Evolutionary conservation across 176 grass and related monocot genomes (phyloP), one percentile per base, ranked within the genome.

Genomic region (Musa schizocarpa): DNA sequence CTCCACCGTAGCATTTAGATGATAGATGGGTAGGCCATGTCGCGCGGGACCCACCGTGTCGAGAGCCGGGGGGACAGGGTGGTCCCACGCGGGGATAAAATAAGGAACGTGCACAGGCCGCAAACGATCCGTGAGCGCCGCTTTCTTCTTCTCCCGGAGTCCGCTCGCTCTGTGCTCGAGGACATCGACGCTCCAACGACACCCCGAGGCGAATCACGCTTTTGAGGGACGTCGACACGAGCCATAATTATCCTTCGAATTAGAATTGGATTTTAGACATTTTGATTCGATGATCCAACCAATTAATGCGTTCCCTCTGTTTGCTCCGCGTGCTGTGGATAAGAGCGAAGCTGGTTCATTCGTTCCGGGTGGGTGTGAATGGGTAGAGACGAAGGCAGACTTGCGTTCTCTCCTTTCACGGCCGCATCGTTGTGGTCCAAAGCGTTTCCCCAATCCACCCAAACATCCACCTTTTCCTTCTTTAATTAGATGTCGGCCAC

Each of bases 371-470:
- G 64, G 24, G 29, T 29, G 13, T 27, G 24, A 66, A 22, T 22
- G 2, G 26, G 3, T 13, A 2, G 10, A 13, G 64, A 34, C 1
- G 20, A 63, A 67, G 64, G 8, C 64, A 17, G 13, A 25, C 64
- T 14, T 1, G 19, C 64, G 29, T n/a, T 65, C 63, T 22, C 19
- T 57, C 55, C 34, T 43, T 0, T 43, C 34, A 43, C 34, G 34
- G 34, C 34, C 4, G 34, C 34, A 3, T 43, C 34, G 4, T 6
- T 6, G 34, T 6, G 34, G 4, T 43, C 34, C 34, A 6, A 71
- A 72, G 76, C 8, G 64, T 50, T 1, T 69, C 57, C 52, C n/a
- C 48, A 23, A 26, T 52, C n/a, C 80, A 4, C 9, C 63, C 81
- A 71, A 14, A 16, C 11, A 17, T 16, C 21, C 54, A 27, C 20